Percentiles rank a stretch among this genome's conserved stretches.
These are phyloP conservation scores for Blastobotrys mokoenaii DNA, from an alignment of 805 yeast species.

Conservation along the genomic window DNA sequence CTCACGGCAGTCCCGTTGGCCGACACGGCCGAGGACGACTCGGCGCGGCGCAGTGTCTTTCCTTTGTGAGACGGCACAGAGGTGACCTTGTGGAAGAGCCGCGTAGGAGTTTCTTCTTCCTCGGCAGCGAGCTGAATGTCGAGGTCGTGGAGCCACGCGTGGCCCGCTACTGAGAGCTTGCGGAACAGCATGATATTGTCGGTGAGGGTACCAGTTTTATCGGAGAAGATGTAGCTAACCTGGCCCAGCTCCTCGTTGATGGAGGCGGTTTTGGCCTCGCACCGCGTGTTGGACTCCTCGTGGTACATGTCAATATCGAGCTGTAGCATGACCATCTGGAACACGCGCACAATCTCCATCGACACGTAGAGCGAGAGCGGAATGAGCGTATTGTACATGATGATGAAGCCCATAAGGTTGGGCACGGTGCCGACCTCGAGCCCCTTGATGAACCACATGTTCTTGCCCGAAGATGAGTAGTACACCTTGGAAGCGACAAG, in stretches of 20 bases:
- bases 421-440: conserved; percentile 80
- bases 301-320: conserved; percentile 95
- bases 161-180: conserved; percentile 79
- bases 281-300: conserved; percentile 73
- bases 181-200: conserved; percentile 91
- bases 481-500: conserved; percentile 66
- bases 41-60: neutral
- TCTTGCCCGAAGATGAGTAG: conserved; percentile 33
- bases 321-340: conserved; percentile 74
- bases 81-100: conserved; percentile 4
- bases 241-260: conserved; percentile 96
- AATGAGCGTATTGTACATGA: conserved; percentile 94
- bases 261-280: conserved; percentile 91
- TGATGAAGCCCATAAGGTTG: conserved; percentile 89
- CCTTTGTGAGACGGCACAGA: neutral
- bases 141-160: conserved; percentile 79
- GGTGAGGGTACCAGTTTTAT: conserved; percentile 94
- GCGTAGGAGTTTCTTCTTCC: conserved; percentile 8
- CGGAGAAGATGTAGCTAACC: conserved; percentile 89
- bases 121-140: conserved; percentile 35
- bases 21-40: neutral
- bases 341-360: conserved; percentile 87
- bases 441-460: conserved; percentile 65
- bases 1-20: neutral
- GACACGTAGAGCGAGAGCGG: conserved; percentile 93